These are phyloP conservation scores for Aphanomyces cochlioides DNA, from an alignment of 352 stramenopile species.

Conservation along the genomic window DNA sequence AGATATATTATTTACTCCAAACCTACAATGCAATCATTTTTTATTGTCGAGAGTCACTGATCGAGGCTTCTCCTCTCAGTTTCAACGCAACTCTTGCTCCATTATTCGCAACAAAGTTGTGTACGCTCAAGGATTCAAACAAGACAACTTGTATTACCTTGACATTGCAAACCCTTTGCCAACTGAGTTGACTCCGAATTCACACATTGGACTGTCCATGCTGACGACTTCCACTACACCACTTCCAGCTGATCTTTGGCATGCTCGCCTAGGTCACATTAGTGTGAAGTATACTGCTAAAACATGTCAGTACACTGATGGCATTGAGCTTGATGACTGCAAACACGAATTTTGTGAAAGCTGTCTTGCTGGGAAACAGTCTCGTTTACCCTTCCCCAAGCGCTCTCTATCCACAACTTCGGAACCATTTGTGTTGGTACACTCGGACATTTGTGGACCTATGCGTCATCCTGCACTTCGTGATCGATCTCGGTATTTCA, in stretches of 20 bases:
- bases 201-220: background rate
- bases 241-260: background rate
- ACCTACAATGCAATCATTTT: background rate
- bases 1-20: background rate
- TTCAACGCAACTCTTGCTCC: background rate
- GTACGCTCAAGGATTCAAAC: background rate
- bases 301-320: background rate
- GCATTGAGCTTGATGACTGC: background rate
- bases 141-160: conserved; percentile 5
- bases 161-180: conserved; percentile 7
- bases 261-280: background rate
- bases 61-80: background rate
- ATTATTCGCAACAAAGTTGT: background rate
- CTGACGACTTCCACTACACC: background rate
- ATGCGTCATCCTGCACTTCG: background rate
- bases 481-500: background rate
- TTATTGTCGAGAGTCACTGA: background rate
- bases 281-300: background rate
- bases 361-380: conserved; percentile 8
- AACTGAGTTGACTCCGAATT: background rate
- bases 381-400: background rate
- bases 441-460: background rate
- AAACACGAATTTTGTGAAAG: background rate
- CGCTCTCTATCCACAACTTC: background rate
- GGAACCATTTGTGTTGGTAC: background rate